These are phyloP conservation scores for Arthroderma uncinatum DNA, from an alignment of 2,329 filamentous ascomycete genomes.

Conservation along the genomic window DNA sequence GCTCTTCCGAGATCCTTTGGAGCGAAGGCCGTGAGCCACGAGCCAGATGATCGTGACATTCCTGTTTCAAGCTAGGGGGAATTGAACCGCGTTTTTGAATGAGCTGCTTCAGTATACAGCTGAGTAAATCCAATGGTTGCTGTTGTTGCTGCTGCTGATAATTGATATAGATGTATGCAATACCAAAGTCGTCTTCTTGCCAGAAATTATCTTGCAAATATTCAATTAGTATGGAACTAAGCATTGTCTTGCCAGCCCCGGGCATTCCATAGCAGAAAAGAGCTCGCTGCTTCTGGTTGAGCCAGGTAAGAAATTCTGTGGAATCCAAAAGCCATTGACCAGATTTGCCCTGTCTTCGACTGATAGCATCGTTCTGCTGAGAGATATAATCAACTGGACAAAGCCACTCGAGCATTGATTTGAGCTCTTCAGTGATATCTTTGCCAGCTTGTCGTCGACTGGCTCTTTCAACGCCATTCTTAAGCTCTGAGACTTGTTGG, in stretches of 20 bases:
- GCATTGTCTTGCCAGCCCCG: conserved; percentile 15
- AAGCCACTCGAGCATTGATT: too few species aligned
- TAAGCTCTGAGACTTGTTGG: too few species aligned
- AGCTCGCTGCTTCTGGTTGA: background rate
- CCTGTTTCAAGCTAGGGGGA: background rate
- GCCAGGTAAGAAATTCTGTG: conserved; percentile 11
- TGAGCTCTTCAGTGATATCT: too few species aligned
- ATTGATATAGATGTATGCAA: conserved; percentile 6
- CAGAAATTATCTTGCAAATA: conserved; percentile 4
- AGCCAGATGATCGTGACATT: conserved; percentile 10
- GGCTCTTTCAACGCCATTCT: too few species aligned
- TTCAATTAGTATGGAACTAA: conserved; percentile 12
- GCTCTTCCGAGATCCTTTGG: conserved; percentile 6
- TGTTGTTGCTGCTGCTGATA: conserved; percentile 2
- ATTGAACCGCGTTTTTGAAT: background rate
- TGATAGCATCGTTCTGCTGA: conserved; percentile 15
- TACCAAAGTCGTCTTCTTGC: conserved; percentile 1
- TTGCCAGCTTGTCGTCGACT: too few species aligned
- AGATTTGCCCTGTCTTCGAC: conserved; percentile 12
- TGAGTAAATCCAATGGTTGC: background rate
- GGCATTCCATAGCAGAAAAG: conserved; percentile 13
- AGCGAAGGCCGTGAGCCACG: too few species aligned
- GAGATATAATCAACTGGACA: background rate
- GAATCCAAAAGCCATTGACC: conserved; percentile 19
- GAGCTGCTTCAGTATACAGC: conserved; percentile 10